A percentile compares a stretch with the other conserved stretches of the same genome.
Evolutionary conservation across 352 stramenopile genomes (phyloP).

Genomic region (Elongisporangium undulatum): DNA sequence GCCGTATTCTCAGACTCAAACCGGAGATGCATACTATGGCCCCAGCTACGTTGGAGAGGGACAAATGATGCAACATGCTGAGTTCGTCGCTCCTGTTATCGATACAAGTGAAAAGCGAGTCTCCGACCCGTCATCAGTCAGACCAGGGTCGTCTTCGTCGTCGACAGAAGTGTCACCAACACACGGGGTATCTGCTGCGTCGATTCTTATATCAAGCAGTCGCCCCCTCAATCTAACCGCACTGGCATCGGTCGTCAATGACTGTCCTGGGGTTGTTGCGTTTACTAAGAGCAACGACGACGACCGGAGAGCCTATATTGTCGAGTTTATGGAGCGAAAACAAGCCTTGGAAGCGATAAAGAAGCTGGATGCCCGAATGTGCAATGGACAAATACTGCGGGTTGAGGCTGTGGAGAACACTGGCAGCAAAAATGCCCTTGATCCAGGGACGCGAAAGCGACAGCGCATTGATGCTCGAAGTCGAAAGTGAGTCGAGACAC

Average conservation of each 20-base stretch:
- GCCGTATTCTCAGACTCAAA: neutral
- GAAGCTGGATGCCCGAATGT: conserved; percentile 50
- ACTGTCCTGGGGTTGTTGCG: conserved; percentile 43
- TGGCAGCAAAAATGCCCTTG: conserved; percentile 10
- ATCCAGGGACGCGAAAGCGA: conserved; percentile 53
- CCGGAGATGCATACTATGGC: neutral
- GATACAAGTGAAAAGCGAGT: neutral
- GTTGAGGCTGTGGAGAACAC: conserved; percentile 15
- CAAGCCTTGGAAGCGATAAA: conserved; percentile 31
- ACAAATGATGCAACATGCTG: neutral
- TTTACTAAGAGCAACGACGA: conserved; percentile 41
- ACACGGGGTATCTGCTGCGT: conserved; percentile 4
- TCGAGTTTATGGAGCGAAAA: conserved; percentile 44
- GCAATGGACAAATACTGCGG: conserved; percentile 47
- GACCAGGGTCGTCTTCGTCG: neutral
- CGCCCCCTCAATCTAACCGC: conserved; percentile 42
- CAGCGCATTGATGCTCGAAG: conserved; percentile 55
- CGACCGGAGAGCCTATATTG: conserved; percentile 28
- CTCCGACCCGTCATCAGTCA: neutral
- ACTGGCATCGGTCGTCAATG: conserved; percentile 39
- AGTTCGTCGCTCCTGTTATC: neutral
- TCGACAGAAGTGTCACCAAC: neutral
- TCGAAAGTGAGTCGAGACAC: conserved; percentile 26
- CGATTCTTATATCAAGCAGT: conserved; percentile 44
- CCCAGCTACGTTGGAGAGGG: neutral